Percentiles rank a stretch among this genome's conserved stretches.
These are phyloP conservation scores for Liquidambar formosana DNA, from an alignment of 164 flowering plant species.

Conservation along the genomic window DNA sequence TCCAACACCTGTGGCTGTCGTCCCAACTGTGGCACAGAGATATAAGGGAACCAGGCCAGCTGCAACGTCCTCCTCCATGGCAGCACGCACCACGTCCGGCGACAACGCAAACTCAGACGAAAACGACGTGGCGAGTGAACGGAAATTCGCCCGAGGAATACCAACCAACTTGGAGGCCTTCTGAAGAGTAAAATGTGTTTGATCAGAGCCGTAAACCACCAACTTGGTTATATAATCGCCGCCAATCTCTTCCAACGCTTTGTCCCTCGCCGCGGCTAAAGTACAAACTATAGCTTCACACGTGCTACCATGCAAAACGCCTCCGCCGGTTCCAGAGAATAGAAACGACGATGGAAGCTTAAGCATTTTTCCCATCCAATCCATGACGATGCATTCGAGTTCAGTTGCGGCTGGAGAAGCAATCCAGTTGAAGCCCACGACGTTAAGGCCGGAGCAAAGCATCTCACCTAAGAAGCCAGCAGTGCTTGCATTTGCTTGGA, in stretches of 20 bases:
- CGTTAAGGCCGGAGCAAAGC: conserved; percentile 27
- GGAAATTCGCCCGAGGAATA: conserved; percentile 11
- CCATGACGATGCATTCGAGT: conserved; percentile 21
- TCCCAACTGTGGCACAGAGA: conserved; percentile 22
- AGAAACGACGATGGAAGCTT: conserved; percentile 12
- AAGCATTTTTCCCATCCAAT: conserved; percentile 26
- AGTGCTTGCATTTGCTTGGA: conserved; percentile 21
- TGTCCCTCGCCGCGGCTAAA: conserved; percentile 21
- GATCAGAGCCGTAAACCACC: conserved; percentile 22
- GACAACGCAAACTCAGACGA: conserved; percentile 1
- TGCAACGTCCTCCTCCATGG: conserved; percentile 8
- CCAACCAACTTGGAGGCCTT: conserved; percentile 25
- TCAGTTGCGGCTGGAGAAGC: conserved; percentile 32
- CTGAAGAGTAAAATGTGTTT: conserved; percentile 20
- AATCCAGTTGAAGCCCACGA: conserved; percentile 27
- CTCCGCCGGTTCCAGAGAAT: conserved; percentile 23
- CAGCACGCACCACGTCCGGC: neutral
- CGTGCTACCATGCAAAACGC: conserved; percentile 20
- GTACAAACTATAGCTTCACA: conserved; percentile 22
- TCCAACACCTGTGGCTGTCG: conserved; percentile 19
- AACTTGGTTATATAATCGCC: conserved; percentile 8
- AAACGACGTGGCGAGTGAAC: neutral
- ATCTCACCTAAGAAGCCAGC: conserved; percentile 27
- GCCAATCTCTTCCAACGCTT: conserved; percentile 7
- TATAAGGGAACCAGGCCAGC: conserved; percentile 15